Evolutionary conservation across 306 rosid genomes (phyloP).

Genomic region (Canavalia gladiata): DNA sequence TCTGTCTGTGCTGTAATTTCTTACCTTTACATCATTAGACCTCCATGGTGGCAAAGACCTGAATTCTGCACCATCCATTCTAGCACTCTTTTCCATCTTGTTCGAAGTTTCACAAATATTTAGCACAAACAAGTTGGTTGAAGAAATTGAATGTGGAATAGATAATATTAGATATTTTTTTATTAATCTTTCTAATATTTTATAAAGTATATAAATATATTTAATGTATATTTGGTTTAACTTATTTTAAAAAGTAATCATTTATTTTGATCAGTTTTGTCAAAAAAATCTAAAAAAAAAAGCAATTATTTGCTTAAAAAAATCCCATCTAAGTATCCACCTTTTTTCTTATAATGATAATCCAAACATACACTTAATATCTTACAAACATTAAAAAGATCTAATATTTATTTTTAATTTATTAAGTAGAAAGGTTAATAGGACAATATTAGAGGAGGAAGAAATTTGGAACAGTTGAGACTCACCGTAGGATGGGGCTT

Average conservation of each 20-base stretch:
- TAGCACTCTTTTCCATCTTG: constrained; percentile 59
- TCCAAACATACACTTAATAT: no score
- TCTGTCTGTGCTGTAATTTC: background rate
- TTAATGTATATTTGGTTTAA: no score
- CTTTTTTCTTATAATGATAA: no score
- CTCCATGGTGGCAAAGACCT: constrained; percentile 77
- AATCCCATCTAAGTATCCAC: no score
- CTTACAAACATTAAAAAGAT: no score
- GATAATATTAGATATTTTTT: background rate
- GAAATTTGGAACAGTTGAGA: background rate
- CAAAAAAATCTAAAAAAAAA: no score
- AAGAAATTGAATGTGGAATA: constrained; percentile 27
- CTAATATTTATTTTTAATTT: no score
- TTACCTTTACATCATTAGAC: constrained; percentile 88
- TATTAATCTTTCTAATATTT: background rate
- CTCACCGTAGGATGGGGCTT: constrained; percentile 58
- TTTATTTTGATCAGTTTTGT: no score
- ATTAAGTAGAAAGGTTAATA: background rate
- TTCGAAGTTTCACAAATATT: constrained; percentile 40
- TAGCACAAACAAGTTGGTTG: background rate
- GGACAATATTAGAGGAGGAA: no score
- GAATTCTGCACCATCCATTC: constrained; percentile 71
- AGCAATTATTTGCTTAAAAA: no score
- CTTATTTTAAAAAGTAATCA: no score
- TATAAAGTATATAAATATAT: no score